These are phyloP conservation scores for Pyracantha coccinea DNA, from an alignment of 331 rosid genomes.

Conservation along the genomic window DNA sequence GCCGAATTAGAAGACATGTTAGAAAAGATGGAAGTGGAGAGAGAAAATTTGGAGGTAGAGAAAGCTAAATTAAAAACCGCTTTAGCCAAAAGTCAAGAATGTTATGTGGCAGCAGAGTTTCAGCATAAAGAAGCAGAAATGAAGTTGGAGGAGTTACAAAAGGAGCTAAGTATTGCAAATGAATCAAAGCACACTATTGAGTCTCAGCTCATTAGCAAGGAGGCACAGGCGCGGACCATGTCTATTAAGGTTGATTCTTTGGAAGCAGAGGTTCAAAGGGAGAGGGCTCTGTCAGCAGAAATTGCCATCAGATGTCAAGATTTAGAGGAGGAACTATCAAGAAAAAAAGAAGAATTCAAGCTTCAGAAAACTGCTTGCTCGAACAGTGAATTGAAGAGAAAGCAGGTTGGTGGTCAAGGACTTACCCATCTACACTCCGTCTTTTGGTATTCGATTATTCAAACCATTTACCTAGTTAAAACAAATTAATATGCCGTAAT, in stretches of 20 bases:
- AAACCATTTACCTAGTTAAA: neutral
- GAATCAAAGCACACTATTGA: constrained; percentile 45
- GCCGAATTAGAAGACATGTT: constrained; percentile 11
- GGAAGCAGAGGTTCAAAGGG: constrained; percentile 51
- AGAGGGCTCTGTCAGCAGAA: constrained; percentile 43
- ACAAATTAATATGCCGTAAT: neutral
- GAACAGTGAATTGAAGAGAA: constrained; percentile 53
- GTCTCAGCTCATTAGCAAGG: constrained; percentile 43
- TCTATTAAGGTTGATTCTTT: constrained; percentile 37
- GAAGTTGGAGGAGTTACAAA: constrained; percentile 51
- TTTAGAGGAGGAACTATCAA: constrained; percentile 54
- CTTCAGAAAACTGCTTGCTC: constrained; percentile 35
- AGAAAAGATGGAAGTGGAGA: constrained; percentile 18
- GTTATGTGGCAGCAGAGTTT: constrained; percentile 34
- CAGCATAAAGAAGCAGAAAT: constrained; percentile 39
- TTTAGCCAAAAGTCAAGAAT: constrained; percentile 37
- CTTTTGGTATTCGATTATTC: neutral
- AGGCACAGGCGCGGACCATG: constrained; percentile 44
- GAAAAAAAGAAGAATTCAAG: constrained; percentile 43
- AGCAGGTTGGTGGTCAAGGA: constrained; percentile 54
- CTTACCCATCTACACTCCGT: constrained; percentile 3
- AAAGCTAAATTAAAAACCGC: constrained; percentile 51
- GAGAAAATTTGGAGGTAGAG: constrained; percentile 36
- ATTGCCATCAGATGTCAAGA: constrained; percentile 37
- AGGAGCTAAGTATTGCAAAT: constrained; percentile 40